A percentile compares a stretch with the other conserved stretches of the same genome.
Evolutionary conservation across 2,329 filamentous ascomycete genomes (phyloP).

Genomic region (Ophiostoma tasmaniense): DNA sequence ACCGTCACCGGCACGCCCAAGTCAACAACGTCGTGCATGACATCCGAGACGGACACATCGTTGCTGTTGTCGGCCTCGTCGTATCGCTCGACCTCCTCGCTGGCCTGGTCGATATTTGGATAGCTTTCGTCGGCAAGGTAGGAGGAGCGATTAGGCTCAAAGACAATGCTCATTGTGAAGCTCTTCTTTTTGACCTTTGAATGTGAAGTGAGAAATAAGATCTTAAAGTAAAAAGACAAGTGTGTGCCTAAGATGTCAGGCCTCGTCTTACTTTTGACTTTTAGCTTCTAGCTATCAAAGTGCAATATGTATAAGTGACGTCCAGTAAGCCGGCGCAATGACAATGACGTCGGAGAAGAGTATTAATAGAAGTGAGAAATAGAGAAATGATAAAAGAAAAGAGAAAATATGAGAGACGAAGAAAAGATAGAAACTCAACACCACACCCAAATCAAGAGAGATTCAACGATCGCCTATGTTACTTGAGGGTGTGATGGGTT

Average conservation of each 20-base stretch:
- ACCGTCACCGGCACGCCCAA: constrained; percentile 20
- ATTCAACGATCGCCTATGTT: neutral
- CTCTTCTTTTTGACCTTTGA: neutral
- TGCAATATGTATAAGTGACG: neutral
- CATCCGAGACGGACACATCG: constrained; percentile 9
- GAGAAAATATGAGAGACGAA: neutral
- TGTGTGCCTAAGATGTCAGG: neutral
- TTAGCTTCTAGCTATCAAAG: neutral
- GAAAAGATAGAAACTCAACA: neutral
- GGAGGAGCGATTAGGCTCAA: constrained; percentile 18
- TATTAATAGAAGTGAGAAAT: neutral
- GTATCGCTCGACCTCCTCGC: constrained; percentile 18
- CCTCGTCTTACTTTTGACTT: neutral
- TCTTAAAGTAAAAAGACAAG: neutral
- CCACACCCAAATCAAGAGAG: neutral
- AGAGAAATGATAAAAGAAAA: neutral
- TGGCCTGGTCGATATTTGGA: constrained; percentile 22
- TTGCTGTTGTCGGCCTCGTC: constrained; percentile 17
- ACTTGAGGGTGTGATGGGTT: neutral
- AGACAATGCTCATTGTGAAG: constrained; percentile 21
- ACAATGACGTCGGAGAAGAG: neutral
- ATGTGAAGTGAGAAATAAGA: neutral
- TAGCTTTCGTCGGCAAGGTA: constrained; percentile 22
- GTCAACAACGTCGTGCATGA: constrained; percentile 16
- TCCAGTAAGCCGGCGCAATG: neutral